phyloP scores from a whole-genome alignment of 2,329 filamentous ascomycete genomes.

The Exophiala dermatitidis region DNA sequence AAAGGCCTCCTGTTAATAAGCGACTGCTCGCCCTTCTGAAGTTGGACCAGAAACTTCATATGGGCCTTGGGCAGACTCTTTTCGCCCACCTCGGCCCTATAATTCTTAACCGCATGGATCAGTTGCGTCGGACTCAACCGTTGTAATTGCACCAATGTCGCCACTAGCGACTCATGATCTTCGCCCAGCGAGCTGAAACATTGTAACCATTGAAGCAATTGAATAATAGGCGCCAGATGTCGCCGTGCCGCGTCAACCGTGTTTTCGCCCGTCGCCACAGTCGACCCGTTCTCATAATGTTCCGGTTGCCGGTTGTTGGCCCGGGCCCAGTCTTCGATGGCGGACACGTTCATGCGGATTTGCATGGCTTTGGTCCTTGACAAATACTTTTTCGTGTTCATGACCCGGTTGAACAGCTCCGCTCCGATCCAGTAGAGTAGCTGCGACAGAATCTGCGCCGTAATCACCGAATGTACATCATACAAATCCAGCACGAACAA shows the following conservation, averaged over 20 bases:
- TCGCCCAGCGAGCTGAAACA: constrained; percentile 93
- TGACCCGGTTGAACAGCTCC: constrained; percentile 94
- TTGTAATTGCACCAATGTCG: constrained; percentile 82
- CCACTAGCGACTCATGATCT: constrained; percentile 79
- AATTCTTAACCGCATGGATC: constrained; percentile 85
- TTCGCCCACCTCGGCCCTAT: constrained; percentile 90
- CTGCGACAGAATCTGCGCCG: constrained; percentile 82
- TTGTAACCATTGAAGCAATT: constrained; percentile 93
- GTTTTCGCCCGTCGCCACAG: constrained; percentile 73
- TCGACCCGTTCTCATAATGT: constrained; percentile 89
- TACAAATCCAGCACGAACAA: constrained; percentile 97
- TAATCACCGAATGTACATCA: constrained; percentile 96
- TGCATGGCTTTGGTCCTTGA: constrained; percentile 98
- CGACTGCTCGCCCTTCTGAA: constrained; percentile 64
- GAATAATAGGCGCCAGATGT: constrained; percentile 83
- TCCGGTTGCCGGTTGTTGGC: constrained; percentile 89
- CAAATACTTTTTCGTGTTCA: constrained; percentile 90
- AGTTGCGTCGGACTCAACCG: constrained; percentile 79
- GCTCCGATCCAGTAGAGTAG: constrained; percentile 93
- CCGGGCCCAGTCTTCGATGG: constrained; percentile 90
- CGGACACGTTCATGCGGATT: constrained; percentile 97
- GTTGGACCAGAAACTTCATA: constrained; percentile 72
- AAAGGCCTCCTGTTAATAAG: constrained; percentile 37
- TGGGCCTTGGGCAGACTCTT: constrained; percentile 83
- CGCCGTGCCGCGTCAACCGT: constrained; percentile 76